Base-by-base conservation (phyloP, 768 basidiomycete species). In the Rhizopogon vinicolor region DNA sequence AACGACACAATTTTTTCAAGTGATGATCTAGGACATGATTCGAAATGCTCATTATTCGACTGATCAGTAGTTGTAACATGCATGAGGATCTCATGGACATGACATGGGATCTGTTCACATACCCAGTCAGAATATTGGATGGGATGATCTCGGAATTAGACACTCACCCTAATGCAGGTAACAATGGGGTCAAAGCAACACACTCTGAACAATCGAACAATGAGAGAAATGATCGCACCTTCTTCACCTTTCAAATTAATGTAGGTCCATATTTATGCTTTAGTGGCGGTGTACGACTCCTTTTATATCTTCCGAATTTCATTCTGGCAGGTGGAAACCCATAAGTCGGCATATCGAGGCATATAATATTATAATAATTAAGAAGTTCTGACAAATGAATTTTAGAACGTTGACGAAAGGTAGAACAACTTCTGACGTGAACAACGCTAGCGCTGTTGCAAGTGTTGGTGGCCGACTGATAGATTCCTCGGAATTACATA, bases 21-120 rank as follows among this genome's bases (percentile, higher is more conserved):
- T 9, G 31, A 12, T 41, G 35, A 35, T 49, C 19, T 18, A 19
- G 46, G 33, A 22, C 5, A 49, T 13, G 13, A 25, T 25, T 25
- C 25, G 5, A 37, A 22, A 49, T 39, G 35, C 42, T 41, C 51
- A 46, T 56, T 41, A 57, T 48, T 57, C 40, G 29, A 53, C 43
- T 37, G 52, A 44, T 53, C 14, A 25, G 25, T 25, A 25, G 25
- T 25, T n/a, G n/a, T n/a, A n/a, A 25, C 51, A 31, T 44, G 13
- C 35, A 37, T 55, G 22, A 42, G 43, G 37, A 53, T 28, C 35
- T 16, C 18, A 52, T 31, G 39, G 14, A 41, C 40, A 39, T 31
- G 37, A 37, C 22, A 25, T 40, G 25, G 25, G 25, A 52, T 33
- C 46, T 37, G 35, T 37, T 37, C 35, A 37, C 10, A 37, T 37